phyloP scores from a whole-genome alignment of 768 basidiomycete genomes.

The Trametes sanguinea region DNA sequence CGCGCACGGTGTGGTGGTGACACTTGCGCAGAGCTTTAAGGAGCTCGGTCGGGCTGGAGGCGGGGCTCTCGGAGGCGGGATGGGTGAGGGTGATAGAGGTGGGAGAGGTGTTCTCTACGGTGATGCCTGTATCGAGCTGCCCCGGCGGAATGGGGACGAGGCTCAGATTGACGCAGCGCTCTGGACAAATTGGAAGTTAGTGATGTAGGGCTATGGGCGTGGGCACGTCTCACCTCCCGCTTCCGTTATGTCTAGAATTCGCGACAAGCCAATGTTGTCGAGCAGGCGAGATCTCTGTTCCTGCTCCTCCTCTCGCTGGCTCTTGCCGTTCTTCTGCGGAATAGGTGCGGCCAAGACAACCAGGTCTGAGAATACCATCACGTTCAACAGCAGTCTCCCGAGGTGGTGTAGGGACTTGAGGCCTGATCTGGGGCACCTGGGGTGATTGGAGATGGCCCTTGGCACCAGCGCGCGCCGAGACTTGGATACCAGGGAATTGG shows the following conservation, averaged over 20 bases:
- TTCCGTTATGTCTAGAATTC: constrained; percentile 50
- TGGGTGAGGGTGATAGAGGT: constrained; percentile 39
- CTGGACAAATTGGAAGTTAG: not conserved
- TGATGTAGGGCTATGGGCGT: too few relatives aligned
- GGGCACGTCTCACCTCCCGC: constrained; percentile 26
- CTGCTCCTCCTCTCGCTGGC: constrained; percentile 30
- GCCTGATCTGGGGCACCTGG: constrained; percentile 2
- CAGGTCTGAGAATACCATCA: constrained; percentile 69
- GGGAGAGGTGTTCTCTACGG: constrained; percentile 37
- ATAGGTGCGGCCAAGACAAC: constrained; percentile 55
- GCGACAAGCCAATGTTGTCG: constrained; percentile 47
- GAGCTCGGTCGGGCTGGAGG: constrained; percentile 20
- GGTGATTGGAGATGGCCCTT: constrained; percentile 5
- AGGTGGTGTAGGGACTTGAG: not conserved
- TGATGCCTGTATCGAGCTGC: constrained; percentile 41
- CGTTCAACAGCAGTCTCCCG: constrained; percentile 32
- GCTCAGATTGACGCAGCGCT: constrained; percentile 44
- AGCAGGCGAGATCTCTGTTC: constrained; percentile 45
- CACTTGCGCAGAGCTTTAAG: constrained; percentile 55
- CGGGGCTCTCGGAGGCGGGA: constrained; percentile 31
- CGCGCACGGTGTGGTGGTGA: constrained; percentile 48
- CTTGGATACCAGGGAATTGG: constrained; percentile 2
- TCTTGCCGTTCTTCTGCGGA: constrained; percentile 6
- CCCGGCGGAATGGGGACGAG: constrained; percentile 48
- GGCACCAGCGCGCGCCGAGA: not conserved